These are phyloP conservation scores for Aspergillus carbonarius DNA, from an alignment of 2,329 filamentous ascomycete species.

Conservation along the genomic window DNA sequence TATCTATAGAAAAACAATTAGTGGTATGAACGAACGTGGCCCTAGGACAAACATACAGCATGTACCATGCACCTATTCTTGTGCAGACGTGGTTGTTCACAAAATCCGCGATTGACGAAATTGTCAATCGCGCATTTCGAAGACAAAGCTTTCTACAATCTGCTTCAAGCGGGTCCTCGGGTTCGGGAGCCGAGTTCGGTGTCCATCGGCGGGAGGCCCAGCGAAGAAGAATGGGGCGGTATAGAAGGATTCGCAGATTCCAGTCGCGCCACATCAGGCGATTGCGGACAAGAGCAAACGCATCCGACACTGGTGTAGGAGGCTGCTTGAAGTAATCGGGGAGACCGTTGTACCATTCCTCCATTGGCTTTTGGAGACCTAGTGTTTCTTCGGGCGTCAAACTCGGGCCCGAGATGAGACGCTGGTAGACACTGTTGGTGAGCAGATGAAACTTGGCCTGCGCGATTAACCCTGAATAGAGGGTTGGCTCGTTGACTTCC, in stretches of 20 bases:
- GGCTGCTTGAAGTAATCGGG: constrained; percentile 42
- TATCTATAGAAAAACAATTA: constrained; percentile 29
- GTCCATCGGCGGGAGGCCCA: constrained; percentile 40
- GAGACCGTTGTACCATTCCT: constrained; percentile 44
- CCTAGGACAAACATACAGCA: constrained; percentile 32
- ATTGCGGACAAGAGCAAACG: constrained; percentile 40
- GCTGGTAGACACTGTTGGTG: constrained; percentile 47
- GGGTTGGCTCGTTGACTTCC: constrained; percentile 40
- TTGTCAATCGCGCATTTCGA: constrained; percentile 42
- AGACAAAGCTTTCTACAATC: constrained; percentile 43
- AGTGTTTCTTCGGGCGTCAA: constrained; percentile 44
- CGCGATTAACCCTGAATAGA: constrained; percentile 45
- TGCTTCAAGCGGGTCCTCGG: constrained; percentile 38
- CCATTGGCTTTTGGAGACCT: constrained; percentile 42
- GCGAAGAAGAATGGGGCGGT: constrained; percentile 44
- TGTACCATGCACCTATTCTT: constrained; percentile 45
- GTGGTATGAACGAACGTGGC: neutral
- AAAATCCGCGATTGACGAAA: constrained; percentile 43
- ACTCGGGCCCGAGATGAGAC: constrained; percentile 44
- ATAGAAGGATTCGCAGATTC: constrained; percentile 46
- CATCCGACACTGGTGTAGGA: constrained; percentile 34
- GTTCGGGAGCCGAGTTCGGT: constrained; percentile 27
- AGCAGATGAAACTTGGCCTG: constrained; percentile 45
- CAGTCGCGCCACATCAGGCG: constrained; percentile 45
- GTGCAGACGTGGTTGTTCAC: constrained; percentile 42